Evolutionary conservation across 257 asterid species (phyloP).

Genomic region (Leptodermis oblonga): DNA sequence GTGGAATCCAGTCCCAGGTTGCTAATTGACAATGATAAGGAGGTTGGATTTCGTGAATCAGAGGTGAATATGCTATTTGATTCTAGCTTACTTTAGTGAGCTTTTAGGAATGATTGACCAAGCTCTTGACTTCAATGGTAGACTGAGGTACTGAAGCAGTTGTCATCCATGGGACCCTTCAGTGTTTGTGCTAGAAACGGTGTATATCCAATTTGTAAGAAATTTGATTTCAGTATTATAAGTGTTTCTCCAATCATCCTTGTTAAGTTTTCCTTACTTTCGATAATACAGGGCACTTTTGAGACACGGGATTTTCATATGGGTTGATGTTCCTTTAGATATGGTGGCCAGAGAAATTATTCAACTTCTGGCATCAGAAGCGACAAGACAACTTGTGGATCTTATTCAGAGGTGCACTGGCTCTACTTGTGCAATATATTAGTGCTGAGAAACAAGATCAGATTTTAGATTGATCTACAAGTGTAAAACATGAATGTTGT

Average conservation of each 20-base stretch:
- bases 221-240: not conserved
- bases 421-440: too few relatives aligned
- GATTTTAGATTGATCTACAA: not conserved
- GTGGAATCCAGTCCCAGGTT: slow-evolving; percentile 70
- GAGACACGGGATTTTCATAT: slow-evolving; percentile 83
- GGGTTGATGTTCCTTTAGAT: slow-evolving; percentile 88
- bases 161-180: slow-evolving; percentile 95
- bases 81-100: not conserved
- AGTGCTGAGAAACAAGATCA: slow-evolving; percentile 18
- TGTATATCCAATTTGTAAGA: slow-evolving; percentile 72
- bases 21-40: slow-evolving; percentile 47
- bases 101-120: not conserved
- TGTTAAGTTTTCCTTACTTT: not conserved
- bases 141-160: slow-evolving; percentile 78
- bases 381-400: slow-evolving; percentile 35
- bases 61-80: too few relatives aligned
- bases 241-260: not conserved
- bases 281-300: slow-evolving; percentile 60
- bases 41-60: slow-evolving; percentile 58
- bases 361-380: slow-evolving; percentile 60
- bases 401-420: slow-evolving; percentile 57
- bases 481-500: not conserved
- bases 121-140: too few relatives aligned
- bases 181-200: slow-evolving; percentile 94
- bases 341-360: slow-evolving; percentile 59